A percentile compares a stretch with the other conserved stretches of the same genome.
Conservation (phyloP, 495 filamentous ascomycete species). For the Penicillium goetzii region DNA sequence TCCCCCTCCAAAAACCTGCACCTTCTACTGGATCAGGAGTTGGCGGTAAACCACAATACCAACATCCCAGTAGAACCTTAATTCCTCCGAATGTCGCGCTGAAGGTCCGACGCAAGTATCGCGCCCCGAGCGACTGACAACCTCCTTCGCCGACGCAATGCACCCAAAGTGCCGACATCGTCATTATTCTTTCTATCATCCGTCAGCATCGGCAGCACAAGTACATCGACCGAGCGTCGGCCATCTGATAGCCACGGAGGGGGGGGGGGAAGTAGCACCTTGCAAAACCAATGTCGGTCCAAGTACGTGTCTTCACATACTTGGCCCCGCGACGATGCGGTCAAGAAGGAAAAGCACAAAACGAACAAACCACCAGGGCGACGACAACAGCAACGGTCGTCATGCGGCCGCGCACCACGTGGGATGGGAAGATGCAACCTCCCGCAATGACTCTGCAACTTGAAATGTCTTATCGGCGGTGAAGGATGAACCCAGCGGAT, state of each 20-base stretch:
- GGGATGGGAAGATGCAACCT: slow-evolving; percentile 23
- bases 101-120: slow-evolving; percentile 16
- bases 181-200: not conserved
- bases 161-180: slow-evolving; percentile 18
- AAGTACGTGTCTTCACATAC: slow-evolving; percentile 15
- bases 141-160: slow-evolving; percentile 12
- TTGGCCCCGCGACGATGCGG: slow-evolving; percentile 14
- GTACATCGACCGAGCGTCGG: not conserved
- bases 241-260: slow-evolving; percentile 14
- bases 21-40: not conserved
- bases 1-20: not conserved
- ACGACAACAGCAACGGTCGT: slow-evolving; percentile 14
- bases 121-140: not conserved
- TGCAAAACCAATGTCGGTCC: slow-evolving; percentile 4
- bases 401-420: slow-evolving; percentile 21
- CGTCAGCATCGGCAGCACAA: not conserved
- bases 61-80: not conserved
- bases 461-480: slow-evolving; percentile 16
- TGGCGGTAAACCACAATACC: not conserved
- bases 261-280: not conserved
- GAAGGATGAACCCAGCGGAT: not conserved
- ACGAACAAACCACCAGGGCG: not conserved
- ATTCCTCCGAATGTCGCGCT: slow-evolving; percentile 17
- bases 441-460: slow-evolving; percentile 6
- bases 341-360: slow-evolving; percentile 7